Evolutionary conservation across 495 filamentous ascomycete genomes (phyloP).

Genomic region (Letharia columbiana): DNA sequence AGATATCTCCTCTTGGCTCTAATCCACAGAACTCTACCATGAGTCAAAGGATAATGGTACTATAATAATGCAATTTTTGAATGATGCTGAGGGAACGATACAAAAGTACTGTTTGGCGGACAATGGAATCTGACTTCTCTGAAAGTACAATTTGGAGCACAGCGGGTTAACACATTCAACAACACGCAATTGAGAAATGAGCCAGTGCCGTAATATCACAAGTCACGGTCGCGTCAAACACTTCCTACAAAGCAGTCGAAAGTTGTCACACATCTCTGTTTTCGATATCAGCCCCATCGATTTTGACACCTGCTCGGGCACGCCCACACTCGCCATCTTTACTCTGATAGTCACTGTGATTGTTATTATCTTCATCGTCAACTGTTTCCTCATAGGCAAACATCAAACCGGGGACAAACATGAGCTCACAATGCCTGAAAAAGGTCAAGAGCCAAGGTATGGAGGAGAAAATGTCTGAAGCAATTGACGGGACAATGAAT

Average conservation of each 20-base stretch:
- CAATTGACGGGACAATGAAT: not conserved
- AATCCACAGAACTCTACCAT: not conserved
- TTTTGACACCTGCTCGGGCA: not conserved
- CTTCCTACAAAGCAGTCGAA: too few species aligned
- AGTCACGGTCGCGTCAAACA: not conserved
- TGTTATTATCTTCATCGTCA: not conserved
- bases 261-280: not conserved
- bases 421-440: not conserved
- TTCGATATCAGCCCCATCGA: not conserved
- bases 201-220: not conserved
- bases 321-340: not conserved
- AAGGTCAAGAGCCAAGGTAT: not conserved
- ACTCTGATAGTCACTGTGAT: not conserved
- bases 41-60: not conserved
- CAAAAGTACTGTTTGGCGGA: too few species aligned
- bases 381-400: not conserved
- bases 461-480: slow-evolving; percentile 2
- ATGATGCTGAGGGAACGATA: not conserved
- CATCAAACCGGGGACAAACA: not conserved
- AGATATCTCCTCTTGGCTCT: not conserved
- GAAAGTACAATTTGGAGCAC: not conserved
- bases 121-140: not conserved
- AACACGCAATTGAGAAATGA: not conserved
- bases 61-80: not conserved
- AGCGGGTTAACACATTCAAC: not conserved